These are phyloP conservation scores for Trametes gibbosa DNA, from an alignment of 768 basidiomycete genomes.

Conservation along the genomic window DNA sequence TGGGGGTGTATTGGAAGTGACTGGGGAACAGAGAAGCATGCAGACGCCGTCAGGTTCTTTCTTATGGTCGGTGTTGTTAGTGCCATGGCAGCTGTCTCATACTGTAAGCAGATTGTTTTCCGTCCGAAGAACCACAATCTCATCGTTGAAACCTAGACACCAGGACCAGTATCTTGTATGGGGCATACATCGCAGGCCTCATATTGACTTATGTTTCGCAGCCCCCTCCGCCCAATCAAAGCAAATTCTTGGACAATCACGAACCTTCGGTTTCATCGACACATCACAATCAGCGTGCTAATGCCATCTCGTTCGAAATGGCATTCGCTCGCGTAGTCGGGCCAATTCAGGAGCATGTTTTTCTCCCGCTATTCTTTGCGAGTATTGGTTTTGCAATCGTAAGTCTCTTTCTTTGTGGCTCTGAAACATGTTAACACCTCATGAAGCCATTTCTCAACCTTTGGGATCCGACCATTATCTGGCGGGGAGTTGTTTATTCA, in stretches of 20 bases:
- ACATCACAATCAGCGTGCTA: background rate
- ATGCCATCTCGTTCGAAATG: conserved; percentile 20
- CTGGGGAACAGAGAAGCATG: conserved; percentile 25
- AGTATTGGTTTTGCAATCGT: conserved; percentile 52
- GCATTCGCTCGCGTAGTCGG: conserved; percentile 25
- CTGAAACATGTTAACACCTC: background rate
- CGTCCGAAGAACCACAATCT: background rate
- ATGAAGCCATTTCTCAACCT: conserved; percentile 24
- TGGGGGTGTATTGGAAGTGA: background rate
- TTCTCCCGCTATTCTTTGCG: conserved; percentile 66
- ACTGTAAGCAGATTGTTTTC: conserved; percentile 31
- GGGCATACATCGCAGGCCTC: conserved; percentile 59
- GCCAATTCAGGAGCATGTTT: conserved; percentile 37
- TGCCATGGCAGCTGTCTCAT: conserved; percentile 45
- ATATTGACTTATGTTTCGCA: conserved; percentile 39
- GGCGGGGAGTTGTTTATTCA: conserved; percentile 57
- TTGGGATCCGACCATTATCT: conserved; percentile 34
- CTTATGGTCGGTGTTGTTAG: conserved; percentile 38
- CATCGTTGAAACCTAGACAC: conserved; percentile 21
- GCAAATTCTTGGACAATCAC: background rate
- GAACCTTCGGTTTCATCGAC: background rate
- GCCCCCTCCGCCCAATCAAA: background rate
- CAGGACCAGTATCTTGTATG: conserved; percentile 59
- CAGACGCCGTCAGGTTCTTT: conserved; percentile 25
- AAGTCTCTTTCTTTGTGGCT: background rate